Evolutionary conservation across 768 basidiomycete species (phyloP).

Genomic region (Termitomyces sp.): DNA sequence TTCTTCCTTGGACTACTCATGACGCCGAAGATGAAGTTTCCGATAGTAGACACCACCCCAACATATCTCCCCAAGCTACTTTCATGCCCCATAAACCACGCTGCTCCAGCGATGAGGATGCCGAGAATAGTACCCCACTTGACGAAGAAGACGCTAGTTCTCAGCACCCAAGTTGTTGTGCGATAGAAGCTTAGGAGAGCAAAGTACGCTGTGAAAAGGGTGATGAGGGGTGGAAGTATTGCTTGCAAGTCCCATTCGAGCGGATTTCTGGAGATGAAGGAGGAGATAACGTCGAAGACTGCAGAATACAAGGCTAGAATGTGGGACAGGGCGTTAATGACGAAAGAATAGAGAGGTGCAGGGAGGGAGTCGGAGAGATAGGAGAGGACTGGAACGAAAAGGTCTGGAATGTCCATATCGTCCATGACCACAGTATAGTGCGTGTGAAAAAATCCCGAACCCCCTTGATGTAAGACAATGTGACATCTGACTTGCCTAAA

Average conservation of each 20-base stretch:
- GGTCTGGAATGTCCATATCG: conserved; percentile 35
- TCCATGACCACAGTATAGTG: conserved; percentile 16
- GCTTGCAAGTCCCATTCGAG: conserved; percentile 65
- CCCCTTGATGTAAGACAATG: neutral
- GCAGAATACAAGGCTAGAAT: conserved; percentile 47
- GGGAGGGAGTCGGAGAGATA: conserved; percentile 56
- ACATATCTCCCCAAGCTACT: conserved; percentile 33
- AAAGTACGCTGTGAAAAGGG: conserved; percentile 68
- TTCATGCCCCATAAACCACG: conserved; percentile 48
- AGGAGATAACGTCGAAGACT: conserved; percentile 41
- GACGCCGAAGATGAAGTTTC: conserved; percentile 37
- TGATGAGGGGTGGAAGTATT: conserved; percentile 71
- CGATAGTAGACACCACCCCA: conserved; percentile 36
- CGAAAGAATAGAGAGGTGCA: conserved; percentile 46
- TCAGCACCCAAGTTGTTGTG: conserved; percentile 72
- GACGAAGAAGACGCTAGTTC: conserved; percentile 62
- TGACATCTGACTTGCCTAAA: neutral
- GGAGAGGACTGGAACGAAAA: conserved; percentile 52
- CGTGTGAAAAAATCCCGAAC: neutral
- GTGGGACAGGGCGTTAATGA: conserved; percentile 51
- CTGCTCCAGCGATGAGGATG: conserved; percentile 46
- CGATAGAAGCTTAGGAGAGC: conserved; percentile 76
- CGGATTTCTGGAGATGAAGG: conserved; percentile 48
- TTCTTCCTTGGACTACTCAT: conserved; percentile 33
- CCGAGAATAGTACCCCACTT: conserved; percentile 74